Conservation (phyloP, 164 flowering plant species). For the Vitis rupestris region DNA sequence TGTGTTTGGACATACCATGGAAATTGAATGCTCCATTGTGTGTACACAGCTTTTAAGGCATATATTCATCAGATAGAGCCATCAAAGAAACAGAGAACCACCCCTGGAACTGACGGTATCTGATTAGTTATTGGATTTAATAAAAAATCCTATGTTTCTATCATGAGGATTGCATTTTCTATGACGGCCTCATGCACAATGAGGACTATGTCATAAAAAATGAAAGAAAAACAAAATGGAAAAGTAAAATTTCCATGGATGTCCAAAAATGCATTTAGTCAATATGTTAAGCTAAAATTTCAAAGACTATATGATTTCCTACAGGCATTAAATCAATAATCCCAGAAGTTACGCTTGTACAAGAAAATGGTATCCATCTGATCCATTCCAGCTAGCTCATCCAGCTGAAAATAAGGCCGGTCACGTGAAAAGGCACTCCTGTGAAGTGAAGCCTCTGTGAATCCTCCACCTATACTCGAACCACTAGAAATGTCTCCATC, state of each 20-base stretch:
- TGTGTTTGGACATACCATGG: conserved; percentile 3
- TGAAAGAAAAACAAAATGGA: neutral
- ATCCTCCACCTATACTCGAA: conserved; percentile 15
- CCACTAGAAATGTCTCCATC: conserved; percentile 11
- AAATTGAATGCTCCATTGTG: neutral
- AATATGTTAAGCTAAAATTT: conserved; percentile 12
- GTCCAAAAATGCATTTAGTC: conserved; percentile 1
- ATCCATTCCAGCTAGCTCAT: conserved; percentile 23
- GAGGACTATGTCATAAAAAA: neutral
- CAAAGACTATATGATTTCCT: conserved; percentile 23
- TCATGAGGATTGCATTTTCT: neutral
- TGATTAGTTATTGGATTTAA: neutral
- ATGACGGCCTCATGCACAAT: too few relatives aligned
- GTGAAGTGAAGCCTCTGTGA: conserved; percentile 17
- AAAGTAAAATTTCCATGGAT: conserved; percentile 10
- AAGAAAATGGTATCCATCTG: conserved; percentile 46
- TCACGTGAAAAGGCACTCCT: conserved; percentile 10
- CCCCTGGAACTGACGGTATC: neutral
- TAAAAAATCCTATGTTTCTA: too few relatives aligned
- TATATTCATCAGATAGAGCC: neutral
- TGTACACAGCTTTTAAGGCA: neutral
- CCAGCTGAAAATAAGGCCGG: conserved; percentile 26
- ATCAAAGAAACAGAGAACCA: neutral
- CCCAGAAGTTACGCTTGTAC: conserved; percentile 49
- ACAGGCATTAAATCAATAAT: conserved; percentile 34